A percentile compares a stretch with the other conserved stretches of the same genome.
Evolutionary conservation across 2,329 filamentous ascomycete species (phyloP).

Genomic region (Rachicladosporium sp.): DNA sequence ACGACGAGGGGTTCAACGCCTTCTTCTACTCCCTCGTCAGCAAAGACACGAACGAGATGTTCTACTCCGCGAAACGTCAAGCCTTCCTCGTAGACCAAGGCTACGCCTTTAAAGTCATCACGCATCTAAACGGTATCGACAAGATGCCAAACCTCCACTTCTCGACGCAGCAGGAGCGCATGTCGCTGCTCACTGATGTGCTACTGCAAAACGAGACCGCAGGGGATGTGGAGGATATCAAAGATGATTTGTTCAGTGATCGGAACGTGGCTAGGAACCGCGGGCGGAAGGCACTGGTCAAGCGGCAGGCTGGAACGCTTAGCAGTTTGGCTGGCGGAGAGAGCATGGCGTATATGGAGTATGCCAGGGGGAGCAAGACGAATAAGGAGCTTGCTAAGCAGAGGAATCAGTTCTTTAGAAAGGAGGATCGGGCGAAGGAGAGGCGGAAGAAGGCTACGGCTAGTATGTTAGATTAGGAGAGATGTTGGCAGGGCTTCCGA

Average conservation of each 20-base stretch:
- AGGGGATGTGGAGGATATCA: slow-evolving; percentile 56
- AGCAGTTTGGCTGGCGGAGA: slow-evolving; percentile 81
- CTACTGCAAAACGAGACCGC: slow-evolving; percentile 74
- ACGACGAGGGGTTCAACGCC: slow-evolving; percentile 96
- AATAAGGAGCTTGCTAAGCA: slow-evolving; percentile 36
- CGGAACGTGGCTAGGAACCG: slow-evolving; percentile 32
- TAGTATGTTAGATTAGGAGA: slow-evolving; percentile 2
- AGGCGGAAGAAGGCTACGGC: slow-evolving; percentile 17
- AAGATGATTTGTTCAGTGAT: slow-evolving; percentile 54
- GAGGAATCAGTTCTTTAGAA: slow-evolving; percentile 34
- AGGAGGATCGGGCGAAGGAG: slow-evolving; percentile 26
- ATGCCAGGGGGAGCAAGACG: slow-evolving; percentile 28
- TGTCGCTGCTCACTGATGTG: slow-evolving; percentile 78
- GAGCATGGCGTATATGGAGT: slow-evolving; percentile 74
- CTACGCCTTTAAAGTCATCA: slow-evolving; percentile 98
- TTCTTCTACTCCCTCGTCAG: slow-evolving; percentile 98
- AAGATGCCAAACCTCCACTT: slow-evolving; percentile 71
- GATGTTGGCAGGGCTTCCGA: neutral
- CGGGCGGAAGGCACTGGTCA: slow-evolving; percentile 44
- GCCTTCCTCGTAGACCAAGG: slow-evolving; percentile 96
- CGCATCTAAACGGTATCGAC: slow-evolving; percentile 82
- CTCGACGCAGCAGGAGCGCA: slow-evolving; percentile 62
- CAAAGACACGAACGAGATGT: slow-evolving; percentile 97
- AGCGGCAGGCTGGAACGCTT: slow-evolving; percentile 72
- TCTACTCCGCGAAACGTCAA: slow-evolving; percentile 89